Base-by-base conservation (phyloP, 768 basidiomycete species). In the Agaricus blazei region DNA sequence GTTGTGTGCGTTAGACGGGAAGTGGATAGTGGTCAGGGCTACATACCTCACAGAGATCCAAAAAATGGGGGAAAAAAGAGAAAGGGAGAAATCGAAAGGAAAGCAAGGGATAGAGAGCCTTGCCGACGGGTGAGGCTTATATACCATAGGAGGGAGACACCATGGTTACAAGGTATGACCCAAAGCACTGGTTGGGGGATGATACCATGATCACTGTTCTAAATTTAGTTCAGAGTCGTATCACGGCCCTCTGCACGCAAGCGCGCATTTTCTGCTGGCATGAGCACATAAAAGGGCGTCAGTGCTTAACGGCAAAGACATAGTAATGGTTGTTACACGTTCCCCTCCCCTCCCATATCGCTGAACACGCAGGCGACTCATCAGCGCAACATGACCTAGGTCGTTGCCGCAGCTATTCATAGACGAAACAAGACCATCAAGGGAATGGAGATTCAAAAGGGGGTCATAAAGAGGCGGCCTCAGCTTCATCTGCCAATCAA, bases 31-130 rank as follows among this genome's bases (percentile, higher is more conserved):
- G 52, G 41, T 38, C 40, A 48, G 6, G n/a, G n/a, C 45, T 8
- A 64, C 73, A 60, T 57, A 80, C 80, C 80, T 76, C 74, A 74
- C 46, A 67, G 82, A 82, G 73, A 73, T 82, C 86, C 79, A 85
- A 70, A 67, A 75, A 72, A 69, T 65, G 62, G 59, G 58, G 68
- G 64, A 64, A 61, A 49, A 54, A 58, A 63, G 62, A 60, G 58
- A 59, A 62, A 50, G 60, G 60, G 61, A 61, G 63, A 51, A 47
- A 44, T 54, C 28, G 43, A 34, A 34, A 7, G 59, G 58, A 64
- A 68, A 64, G 64, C 62, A 49, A 56, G 57, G 62, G 62, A 60
- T 57, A 59, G 45, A 57, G 29, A 27, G 19, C 29, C 40, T 54
- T 37, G 19, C 15, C 48, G 42, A 27, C 36, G 36, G 43, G 19